These are phyloP conservation scores for Karstenula rhodostoma DNA, from an alignment of 2,329 filamentous ascomycete species.

Conservation along the genomic window DNA sequence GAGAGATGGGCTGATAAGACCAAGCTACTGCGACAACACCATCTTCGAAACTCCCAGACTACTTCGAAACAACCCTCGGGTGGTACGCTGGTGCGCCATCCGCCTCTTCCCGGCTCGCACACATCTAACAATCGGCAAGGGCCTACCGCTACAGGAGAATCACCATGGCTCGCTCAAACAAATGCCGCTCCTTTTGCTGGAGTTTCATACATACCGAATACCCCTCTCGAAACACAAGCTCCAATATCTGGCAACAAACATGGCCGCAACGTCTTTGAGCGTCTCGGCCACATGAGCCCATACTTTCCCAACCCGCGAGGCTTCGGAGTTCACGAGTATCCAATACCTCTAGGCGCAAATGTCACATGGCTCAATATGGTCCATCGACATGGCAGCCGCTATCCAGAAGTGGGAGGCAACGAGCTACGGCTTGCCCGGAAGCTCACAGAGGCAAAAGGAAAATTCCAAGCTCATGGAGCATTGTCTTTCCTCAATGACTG, in stretches of 20 bases:
- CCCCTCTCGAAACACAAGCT: conserved; percentile 74
- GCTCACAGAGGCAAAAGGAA: conserved; percentile 63
- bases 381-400: conserved; percentile 76
- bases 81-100: conserved; percentile 35
- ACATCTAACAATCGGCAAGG: conserved; percentile 50
- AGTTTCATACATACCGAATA: conserved; percentile 72
- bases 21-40: conserved; percentile 32
- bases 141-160: conserved; percentile 73
- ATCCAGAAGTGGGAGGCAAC: conserved; percentile 68
- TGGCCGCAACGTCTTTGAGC: conserved; percentile 72
- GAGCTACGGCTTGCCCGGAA: conserved; percentile 62
- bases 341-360: conserved; percentile 70
- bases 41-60: conserved; percentile 39
- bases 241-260: conserved; percentile 68
- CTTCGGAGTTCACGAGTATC: conserved; percentile 77
- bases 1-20: conserved; percentile 4
- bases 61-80: conserved; percentile 43
- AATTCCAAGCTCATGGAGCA: conserved; percentile 64
- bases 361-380: conserved; percentile 77
- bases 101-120: neutral
- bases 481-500: conserved; percentile 74
- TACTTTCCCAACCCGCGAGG: conserved; percentile 73
- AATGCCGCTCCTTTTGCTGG: conserved; percentile 69
- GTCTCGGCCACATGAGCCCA: conserved; percentile 74
- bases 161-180: conserved; percentile 76